Evolutionary conservation across 2,329 filamentous ascomycete species (phyloP).

Genomic region (Nemania abortiva): DNA sequence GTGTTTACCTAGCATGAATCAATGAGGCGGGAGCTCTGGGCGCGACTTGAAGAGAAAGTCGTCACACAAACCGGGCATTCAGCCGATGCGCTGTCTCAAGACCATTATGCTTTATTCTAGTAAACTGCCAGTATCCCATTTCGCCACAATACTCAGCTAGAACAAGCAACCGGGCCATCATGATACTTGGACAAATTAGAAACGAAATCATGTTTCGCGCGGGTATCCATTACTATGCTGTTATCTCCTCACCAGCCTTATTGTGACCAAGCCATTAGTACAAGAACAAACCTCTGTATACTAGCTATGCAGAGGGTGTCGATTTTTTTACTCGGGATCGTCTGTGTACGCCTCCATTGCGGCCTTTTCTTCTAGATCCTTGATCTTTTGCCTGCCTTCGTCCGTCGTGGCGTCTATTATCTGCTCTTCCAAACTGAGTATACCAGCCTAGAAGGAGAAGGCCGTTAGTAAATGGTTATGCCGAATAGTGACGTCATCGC

Average conservation of each 20-base stretch:
- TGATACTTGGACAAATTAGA: neutral
- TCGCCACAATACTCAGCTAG: neutral
- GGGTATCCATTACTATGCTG: constrained; percentile 9
- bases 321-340: constrained; percentile 58
- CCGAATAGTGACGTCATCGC: neutral
- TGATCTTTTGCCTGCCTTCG: constrained; percentile 81
- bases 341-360: constrained; percentile 54
- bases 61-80: neutral
- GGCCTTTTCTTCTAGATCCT: constrained; percentile 75
- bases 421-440: constrained; percentile 90
- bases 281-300: constrained; percentile 7
- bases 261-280: neutral
- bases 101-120: neutral
- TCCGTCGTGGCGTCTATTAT: constrained; percentile 96
- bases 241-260: neutral
- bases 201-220: neutral
- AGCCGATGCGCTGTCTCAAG: neutral
- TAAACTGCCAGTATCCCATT: neutral
- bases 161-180: neutral
- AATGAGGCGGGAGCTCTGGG: neutral
- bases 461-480: constrained; percentile 43
- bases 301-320: neutral
- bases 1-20: neutral
- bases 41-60: neutral
- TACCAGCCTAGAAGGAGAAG: constrained; percentile 76